Evolutionary conservation across 2,329 filamentous ascomycete genomes (phyloP), one percentile per base, ranked within the genome.

Genomic region (Colletotrichum caudatum): DNA sequence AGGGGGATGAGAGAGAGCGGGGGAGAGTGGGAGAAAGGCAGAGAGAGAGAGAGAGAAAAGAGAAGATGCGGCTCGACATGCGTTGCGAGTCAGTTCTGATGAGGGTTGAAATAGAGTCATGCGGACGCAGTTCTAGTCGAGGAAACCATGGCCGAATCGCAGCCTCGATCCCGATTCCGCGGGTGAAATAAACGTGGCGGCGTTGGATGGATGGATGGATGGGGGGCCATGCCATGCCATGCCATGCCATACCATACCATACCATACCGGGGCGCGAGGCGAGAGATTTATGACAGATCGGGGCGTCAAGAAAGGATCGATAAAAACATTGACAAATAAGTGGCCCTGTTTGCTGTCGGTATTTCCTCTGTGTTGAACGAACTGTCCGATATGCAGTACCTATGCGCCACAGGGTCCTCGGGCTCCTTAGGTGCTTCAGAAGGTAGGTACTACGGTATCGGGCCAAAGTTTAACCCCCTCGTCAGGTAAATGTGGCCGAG

Each of bases 31-130:
- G 35, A 37, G 35, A 18, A 14, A 41, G 14, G 14, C 39, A 18
- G 12, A 44, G 18, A 18, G 41, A 44, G 20, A 6, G 18, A 44
- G 23, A 29, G 14, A 46, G 37, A 48, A 48, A 29, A 37, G 33
- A 23, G 11, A 7, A 61, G 20, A 37, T 5, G 41, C 26, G n/a
- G 16, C 20, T 33, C 54, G 54, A 18, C 62, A 33, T n/a, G 26
- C 33, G 3, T 2, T 44, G 68, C 64, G 68, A 71, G 68, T 71
- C 68, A 71, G 64, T 41, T 35, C 37, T 35, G n/a, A 51, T 44
- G 64, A 71, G 39, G 20, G 48, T 39, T 39, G 54, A 41, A 44
- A 61, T 9, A 67, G 62, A 35, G 64, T 71, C 68, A 71, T 71
- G 64, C 64, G 50, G 56, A 61, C 26, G 37, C 41, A 16, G 20